phyloP scores from a whole-genome alignment of 768 basidiomycete genomes.

The Lactarius evosmus region DNA sequence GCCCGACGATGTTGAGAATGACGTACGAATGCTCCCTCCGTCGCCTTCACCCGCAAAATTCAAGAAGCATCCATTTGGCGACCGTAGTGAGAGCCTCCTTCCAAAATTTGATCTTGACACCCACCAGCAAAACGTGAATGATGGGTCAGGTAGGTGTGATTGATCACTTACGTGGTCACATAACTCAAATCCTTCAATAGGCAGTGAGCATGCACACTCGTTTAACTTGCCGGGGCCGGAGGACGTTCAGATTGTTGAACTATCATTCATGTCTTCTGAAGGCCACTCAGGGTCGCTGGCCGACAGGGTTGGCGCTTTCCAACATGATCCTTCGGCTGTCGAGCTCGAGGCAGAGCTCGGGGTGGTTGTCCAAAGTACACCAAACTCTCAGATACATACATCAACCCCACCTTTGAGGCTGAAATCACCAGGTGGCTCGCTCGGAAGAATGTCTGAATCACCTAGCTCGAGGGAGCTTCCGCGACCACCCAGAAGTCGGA shows the following conservation, averaged over 20 bases:
- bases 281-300: conserved; percentile 21
- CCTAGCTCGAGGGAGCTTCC: conserved; percentile 24
- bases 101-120: conserved; percentile 37
- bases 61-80: conserved; percentile 18
- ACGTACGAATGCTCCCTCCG: conserved; percentile 46
- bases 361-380: conserved; percentile 10
- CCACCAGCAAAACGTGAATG: conserved; percentile 8
- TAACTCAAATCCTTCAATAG: conserved; percentile 21
- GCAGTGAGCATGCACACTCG: conserved; percentile 33
- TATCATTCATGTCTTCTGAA: conserved; percentile 32
- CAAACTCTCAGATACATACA: conserved; percentile 19
- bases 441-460: conserved; percentile 13
- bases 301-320: conserved; percentile 33
- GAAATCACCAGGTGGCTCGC: conserved; percentile 9
- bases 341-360: conserved; percentile 32
- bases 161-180: background rate
- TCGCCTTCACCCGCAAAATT: conserved; percentile 47
- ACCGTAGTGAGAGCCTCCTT: conserved; percentile 35
- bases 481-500: conserved; percentile 16
- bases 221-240: conserved; percentile 31
- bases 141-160: conserved; percentile 15
- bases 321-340: conserved; percentile 38
- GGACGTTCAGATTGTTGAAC: conserved; percentile 34
- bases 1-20: conserved; percentile 37
- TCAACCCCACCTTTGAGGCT: conserved; percentile 25